Percentiles rank a stretch among this genome's conserved stretches.
Conservation (phyloP, 2,329 filamentous ascomycete species). For the Sclerotinia glacialis region DNA sequence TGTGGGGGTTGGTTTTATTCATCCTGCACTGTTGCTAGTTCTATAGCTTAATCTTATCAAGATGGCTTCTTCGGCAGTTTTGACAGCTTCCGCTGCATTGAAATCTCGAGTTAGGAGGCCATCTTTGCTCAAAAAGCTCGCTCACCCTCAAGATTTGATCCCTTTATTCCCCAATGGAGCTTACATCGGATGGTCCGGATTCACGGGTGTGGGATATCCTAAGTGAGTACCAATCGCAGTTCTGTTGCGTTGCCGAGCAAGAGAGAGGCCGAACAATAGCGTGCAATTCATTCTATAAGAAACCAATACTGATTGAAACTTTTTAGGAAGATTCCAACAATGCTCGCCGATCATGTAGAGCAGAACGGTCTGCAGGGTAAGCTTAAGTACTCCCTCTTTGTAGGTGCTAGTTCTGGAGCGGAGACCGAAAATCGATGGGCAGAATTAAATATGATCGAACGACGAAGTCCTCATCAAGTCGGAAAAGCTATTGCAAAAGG, state of each 20-base stretch:
- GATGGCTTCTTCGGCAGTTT: conserved; percentile 34
- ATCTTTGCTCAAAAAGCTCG: conserved; percentile 76
- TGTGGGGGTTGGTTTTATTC: conserved; percentile 8
- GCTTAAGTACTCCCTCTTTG: conserved; percentile 82
- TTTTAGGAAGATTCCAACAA: conserved; percentile 73
- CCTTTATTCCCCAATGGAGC: conserved; percentile 77
- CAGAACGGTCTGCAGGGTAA: conserved; percentile 80
- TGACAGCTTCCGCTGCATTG: conserved; percentile 51
- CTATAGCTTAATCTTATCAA: not conserved
- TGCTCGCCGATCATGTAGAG: conserved; percentile 84
- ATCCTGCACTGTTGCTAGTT: not conserved
- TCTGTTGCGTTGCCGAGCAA: not conserved
- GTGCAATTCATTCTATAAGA: not conserved
- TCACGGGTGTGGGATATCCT: conserved; percentile 86
- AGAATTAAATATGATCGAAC: conserved; percentile 83
- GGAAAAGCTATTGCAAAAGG: conserved; percentile 88
- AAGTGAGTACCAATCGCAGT: conserved; percentile 55
- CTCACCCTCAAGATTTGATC: conserved; percentile 74
- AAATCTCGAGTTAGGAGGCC: conserved; percentile 73
- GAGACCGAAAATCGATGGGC: conserved; percentile 91
- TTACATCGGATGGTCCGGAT: conserved; percentile 90
- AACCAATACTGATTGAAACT: conserved; percentile 21
- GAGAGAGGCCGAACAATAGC: not conserved
- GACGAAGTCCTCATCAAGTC: conserved; percentile 81
- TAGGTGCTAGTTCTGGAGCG: conserved; percentile 83